Conservation (phyloP, 2,329 filamentous ascomycete genomes). For the Kalaharituber pfeilii region DNA sequence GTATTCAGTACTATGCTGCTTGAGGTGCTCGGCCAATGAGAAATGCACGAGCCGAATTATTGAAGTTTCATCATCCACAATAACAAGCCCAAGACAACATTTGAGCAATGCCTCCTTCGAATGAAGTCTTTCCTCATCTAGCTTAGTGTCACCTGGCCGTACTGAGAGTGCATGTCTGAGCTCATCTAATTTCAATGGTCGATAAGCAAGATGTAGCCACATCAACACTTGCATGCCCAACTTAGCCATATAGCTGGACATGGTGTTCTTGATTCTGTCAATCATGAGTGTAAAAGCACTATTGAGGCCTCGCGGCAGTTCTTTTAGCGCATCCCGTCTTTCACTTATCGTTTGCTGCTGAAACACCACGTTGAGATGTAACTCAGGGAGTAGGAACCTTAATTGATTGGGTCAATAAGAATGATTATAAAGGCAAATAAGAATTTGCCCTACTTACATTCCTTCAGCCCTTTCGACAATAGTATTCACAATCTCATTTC, state of each 20-base stretch:
- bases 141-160: not conserved
- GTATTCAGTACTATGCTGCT: not conserved
- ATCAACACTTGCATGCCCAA: too few species aligned
- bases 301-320: not conserved
- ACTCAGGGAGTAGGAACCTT: not conserved
- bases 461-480: not conserved
- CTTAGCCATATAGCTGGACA: not conserved
- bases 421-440: not conserved
- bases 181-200: too few species aligned
- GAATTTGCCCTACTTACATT: not conserved
- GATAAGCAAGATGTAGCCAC: too few species aligned
- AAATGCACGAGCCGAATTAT: conserved; percentile 11
- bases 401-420: not conserved
- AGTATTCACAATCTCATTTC: not conserved
- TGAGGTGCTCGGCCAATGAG: conserved; percentile 10
- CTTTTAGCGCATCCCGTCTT: not conserved
- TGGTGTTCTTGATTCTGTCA: not conserved
- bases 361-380: not conserved
- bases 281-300: not conserved
- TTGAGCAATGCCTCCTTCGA: conserved; percentile 11
- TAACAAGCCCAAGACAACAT: too few species aligned
- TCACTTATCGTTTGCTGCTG: too few species aligned
- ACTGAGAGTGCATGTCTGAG: too few species aligned
- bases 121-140: too few species aligned
- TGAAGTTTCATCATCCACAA: conserved; percentile 10